These are phyloP conservation scores for Mycena epipterygia DNA, from an alignment of 768 basidiomycete genomes.

Conservation along the genomic window DNA sequence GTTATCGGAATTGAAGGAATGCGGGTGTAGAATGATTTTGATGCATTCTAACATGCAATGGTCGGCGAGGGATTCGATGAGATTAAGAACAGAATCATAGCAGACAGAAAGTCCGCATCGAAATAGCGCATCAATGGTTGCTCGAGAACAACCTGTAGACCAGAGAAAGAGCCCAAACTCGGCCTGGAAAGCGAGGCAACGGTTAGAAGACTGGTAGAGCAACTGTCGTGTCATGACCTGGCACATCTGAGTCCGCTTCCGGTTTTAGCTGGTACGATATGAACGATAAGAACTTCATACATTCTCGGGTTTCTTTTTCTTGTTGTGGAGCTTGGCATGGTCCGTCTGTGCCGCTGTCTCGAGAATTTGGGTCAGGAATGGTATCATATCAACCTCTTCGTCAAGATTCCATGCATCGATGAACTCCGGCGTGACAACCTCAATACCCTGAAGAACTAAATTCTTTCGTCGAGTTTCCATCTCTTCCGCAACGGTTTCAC, in stretches of 20 bases:
- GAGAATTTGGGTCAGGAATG: conserved; percentile 3
- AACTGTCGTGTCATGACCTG: conserved; percentile 27
- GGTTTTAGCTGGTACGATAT: no score
- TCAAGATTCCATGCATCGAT: conserved; percentile 1
- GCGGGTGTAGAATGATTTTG: neutral
- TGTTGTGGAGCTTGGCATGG: neutral
- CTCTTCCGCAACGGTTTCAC: neutral
- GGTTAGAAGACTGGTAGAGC: conserved; percentile 18
- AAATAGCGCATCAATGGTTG: conserved; percentile 32
- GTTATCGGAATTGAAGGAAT: conserved; percentile 27
- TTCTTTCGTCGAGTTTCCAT: neutral
- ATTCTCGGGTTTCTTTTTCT: neutral
- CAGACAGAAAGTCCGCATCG: conserved; percentile 26
- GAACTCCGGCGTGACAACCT: conserved; percentile 1
- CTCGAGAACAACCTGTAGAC: conserved; percentile 20
- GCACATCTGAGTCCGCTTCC: no score
- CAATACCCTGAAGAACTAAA: neutral
- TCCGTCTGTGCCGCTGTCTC: conserved; percentile 10
- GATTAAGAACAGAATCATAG: conserved; percentile 31
- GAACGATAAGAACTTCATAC: neutral
- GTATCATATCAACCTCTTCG: neutral
- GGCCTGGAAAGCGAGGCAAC: conserved; percentile 29
- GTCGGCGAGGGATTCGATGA: neutral
- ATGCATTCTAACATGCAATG: conserved; percentile 6
- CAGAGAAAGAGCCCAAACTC: conserved; percentile 29